Conservation (phyloP, 306 rosid genomes). For the Quercus aquifolioides region DNA sequence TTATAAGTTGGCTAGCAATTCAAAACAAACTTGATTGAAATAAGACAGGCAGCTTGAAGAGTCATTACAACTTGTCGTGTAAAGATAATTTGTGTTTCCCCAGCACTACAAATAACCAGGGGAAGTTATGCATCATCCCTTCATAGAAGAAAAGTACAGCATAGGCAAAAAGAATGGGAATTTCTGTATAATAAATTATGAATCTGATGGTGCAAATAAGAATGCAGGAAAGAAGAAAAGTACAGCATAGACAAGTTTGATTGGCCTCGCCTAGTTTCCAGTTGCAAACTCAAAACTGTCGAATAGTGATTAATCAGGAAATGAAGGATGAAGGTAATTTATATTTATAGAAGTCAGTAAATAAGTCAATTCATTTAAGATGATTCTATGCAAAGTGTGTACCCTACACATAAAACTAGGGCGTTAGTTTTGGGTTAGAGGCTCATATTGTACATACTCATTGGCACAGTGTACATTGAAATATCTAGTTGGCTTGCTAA, state of each 20-base stretch:
- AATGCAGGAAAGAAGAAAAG: background rate
- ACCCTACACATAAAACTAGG: slow-evolving; percentile 16
- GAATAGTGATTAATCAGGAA: background rate
- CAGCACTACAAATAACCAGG: background rate
- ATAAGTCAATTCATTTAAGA: background rate
- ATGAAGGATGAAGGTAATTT: background rate
- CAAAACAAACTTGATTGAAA: too few relatives aligned
- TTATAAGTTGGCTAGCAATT: too few relatives aligned
- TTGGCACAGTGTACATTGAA: slow-evolving; percentile 22
- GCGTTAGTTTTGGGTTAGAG: slow-evolving; percentile 18
- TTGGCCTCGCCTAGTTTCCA: background rate
- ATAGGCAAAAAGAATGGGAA: background rate
- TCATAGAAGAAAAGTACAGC: background rate
- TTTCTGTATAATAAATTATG: background rate
- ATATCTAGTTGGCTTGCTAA: slow-evolving; percentile 18
- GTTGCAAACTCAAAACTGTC: background rate
- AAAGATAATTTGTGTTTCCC: background rate
- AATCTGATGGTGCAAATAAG: background rate
- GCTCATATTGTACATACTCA: slow-evolving; percentile 29
- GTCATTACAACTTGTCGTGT: background rate
- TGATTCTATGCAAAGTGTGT: background rate
- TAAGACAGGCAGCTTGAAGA: too few relatives aligned
- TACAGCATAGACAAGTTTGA: background rate
- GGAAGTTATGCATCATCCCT: too few relatives aligned
- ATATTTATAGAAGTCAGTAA: background rate